Base-by-base conservation (phyloP, 306 rosid species). In the Glycine soja region DNA sequence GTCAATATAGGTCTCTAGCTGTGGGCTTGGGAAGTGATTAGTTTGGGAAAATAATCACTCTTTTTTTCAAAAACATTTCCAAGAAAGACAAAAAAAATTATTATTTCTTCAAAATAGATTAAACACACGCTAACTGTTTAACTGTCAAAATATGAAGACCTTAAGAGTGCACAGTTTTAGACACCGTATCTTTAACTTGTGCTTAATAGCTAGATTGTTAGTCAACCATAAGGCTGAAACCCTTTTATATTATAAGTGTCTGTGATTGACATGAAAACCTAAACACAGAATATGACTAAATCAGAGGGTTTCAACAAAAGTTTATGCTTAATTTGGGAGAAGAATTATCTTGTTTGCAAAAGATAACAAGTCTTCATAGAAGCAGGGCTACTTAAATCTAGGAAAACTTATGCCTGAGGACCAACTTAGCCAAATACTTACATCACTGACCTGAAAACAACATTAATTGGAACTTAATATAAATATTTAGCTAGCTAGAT, bases 161-260 rank as follows among this genome's bases (percentile, higher is more conserved):
- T 63, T 14, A 34, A 34, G 16, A 13, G n/a, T 34, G 15, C 6
- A 65, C 11, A 16, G 48, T 11, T 65, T 50, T 38, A 64, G 74
- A 34, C 65, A 77, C 10, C 3, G 16, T 5, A 4, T n/a, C 36
- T 50, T 42, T 18, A 7, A n/a, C 43, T 59, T 66, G 24, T 9
- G 63, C 83, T 64, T 64, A 54, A 56, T 57, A 54, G 34, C 19
- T 53, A 78, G 32, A 70, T 43, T 43, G 61, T 24, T 15, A 8
- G 54, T 71, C 64, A 63, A 71, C 42, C 70, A 64, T 62, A 63
- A 51, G 62, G 45, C 72, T 34, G n/a, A 72, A 48, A 74, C 7
- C 53, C 52, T 56, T 56, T 36, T 3, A 46, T 34, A 66, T 18
- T 15, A 54, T 7, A 65, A 64, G 9, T 7, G 48, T 47, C 24